Evolutionary conservation across 768 basidiomycete species (phyloP).

Genomic region (Xerocomus spinulosus): DNA sequence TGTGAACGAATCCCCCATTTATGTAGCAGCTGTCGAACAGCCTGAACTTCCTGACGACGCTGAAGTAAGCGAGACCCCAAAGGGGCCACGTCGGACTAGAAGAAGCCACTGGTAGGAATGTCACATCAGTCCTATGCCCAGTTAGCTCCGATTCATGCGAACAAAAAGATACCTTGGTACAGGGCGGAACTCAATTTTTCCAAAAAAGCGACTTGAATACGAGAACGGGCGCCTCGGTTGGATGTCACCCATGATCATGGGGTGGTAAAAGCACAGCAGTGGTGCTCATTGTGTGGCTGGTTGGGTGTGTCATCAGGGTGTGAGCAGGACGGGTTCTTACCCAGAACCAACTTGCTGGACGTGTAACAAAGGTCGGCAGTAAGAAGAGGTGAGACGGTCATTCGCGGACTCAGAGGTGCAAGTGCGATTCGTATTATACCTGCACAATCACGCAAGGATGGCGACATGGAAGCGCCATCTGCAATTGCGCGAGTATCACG

Average conservation of each 20-base stretch:
- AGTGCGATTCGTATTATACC: not conserved
- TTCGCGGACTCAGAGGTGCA: too few relatives aligned
- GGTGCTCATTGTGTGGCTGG: not conserved
- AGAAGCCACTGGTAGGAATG: not conserved
- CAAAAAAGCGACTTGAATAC: not conserved
- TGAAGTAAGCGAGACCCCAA: conserved; percentile 15
- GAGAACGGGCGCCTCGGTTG: not conserved
- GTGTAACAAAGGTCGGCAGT: not conserved
- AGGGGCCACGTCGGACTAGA: not conserved
- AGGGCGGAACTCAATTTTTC: not conserved
- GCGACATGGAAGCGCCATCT: conserved; percentile 1
- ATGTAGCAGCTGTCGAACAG: not conserved
- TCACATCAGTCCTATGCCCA: not conserved
- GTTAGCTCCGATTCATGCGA: not conserved
- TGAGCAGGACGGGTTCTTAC: not conserved
- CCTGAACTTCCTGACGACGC: not conserved
- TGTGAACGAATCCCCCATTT: not conserved
- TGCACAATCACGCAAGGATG: conserved; percentile 8
- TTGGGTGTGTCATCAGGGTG: not conserved
- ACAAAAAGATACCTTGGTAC: not conserved
- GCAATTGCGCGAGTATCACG: not conserved
- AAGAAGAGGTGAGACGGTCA: too few relatives aligned
- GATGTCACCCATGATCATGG: not conserved
- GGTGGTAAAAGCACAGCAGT: not conserved
- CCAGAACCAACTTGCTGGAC: not conserved